These are phyloP conservation scores for Diplotaxis tenuifolia DNA, from an alignment of 345 rosid genomes.

Conservation along the genomic window DNA sequence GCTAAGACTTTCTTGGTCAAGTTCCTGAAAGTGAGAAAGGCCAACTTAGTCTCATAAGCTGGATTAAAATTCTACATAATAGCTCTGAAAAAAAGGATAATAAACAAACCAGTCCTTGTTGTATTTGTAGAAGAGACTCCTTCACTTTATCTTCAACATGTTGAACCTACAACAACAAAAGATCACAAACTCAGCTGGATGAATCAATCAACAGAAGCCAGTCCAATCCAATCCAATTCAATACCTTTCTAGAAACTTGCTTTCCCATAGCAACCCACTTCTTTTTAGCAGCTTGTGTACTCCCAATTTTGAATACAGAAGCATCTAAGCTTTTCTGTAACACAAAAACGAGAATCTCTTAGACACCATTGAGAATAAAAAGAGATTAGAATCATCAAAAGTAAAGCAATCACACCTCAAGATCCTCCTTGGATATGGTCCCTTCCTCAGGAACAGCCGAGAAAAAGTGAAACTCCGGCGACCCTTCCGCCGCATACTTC, in stretches of 20 bases:
- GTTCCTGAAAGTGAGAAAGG: slow-evolving; percentile 43
- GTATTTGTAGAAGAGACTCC: slow-evolving; percentile 53
- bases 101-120: slow-evolving; percentile 55
- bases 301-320: slow-evolving; percentile 66
- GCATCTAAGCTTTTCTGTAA: slow-evolving; percentile 75
- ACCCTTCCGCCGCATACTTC: slow-evolving; percentile 66
- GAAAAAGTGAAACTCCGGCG: slow-evolving; percentile 84
- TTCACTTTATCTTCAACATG: slow-evolving; percentile 76
- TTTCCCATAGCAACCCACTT: slow-evolving; percentile 93
- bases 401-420: slow-evolving; percentile 51
- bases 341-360: background rate
- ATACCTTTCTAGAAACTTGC: slow-evolving; percentile 82
- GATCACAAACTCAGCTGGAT: background rate
- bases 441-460: slow-evolving; percentile 65
- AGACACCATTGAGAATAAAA: background rate
- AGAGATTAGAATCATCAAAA: background rate
- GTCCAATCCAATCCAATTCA: background rate
- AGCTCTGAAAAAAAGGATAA: background rate
- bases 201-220: slow-evolving; percentile 10
- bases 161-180: slow-evolving; percentile 56
- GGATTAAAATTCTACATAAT: background rate
- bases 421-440: slow-evolving; percentile 58
- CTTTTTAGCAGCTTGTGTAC: slow-evolving; percentile 74
- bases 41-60: background rate
- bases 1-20: slow-evolving; percentile 52